These are phyloP conservation scores for Curvularia verruculosa DNA, from an alignment of 2,329 filamentous ascomycete genomes.

Conservation along the genomic window DNA sequence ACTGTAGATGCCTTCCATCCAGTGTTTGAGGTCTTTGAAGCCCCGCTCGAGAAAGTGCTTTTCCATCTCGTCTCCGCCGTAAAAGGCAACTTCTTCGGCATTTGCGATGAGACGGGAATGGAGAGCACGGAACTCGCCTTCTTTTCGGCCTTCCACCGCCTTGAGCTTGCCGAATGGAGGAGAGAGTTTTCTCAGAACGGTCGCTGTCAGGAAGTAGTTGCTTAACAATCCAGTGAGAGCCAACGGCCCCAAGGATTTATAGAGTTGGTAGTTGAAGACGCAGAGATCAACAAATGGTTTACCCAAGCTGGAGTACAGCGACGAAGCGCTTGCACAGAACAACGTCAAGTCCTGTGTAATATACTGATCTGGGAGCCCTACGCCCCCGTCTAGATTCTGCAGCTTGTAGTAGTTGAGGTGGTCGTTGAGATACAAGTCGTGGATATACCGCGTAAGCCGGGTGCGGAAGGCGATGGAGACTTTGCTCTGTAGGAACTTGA, in stretches of 20 bases:
- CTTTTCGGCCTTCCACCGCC: constrained; percentile 90
- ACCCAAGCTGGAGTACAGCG: constrained; percentile 93
- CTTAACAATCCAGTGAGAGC: constrained; percentile 84
- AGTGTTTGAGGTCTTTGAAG: constrained; percentile 89
- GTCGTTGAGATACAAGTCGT: constrained; percentile 94
- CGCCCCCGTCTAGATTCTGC: constrained; percentile 87
- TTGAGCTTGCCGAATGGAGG: constrained; percentile 97
- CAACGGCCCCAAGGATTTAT: constrained; percentile 85
- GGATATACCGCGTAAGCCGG: constrained; percentile 91
- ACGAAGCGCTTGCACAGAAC: constrained; percentile 91
- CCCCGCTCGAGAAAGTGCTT: constrained; percentile 89
- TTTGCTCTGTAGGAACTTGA: constrained; percentile 97
- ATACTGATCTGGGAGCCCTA: constrained; percentile 93
- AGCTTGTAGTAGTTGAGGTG: constrained; percentile 97
- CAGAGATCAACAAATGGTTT: constrained; percentile 97
- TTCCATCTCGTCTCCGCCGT: constrained; percentile 93
- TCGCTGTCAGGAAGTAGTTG: constrained; percentile 94
- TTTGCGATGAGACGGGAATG: constrained; percentile 94
- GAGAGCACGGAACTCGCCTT: constrained; percentile 91
- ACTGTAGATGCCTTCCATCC: constrained; percentile 99
- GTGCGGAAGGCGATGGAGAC: constrained; percentile 98
- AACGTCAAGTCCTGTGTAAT: constrained; percentile 96
- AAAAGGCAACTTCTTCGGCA: constrained; percentile 97
- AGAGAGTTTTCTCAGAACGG: constrained; percentile 83
- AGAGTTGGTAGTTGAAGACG: constrained; percentile 98